Evolutionary conservation across 345 rosid genomes (phyloP), one percentile per base, ranked within the genome.

Genomic region (Eucalyptus coolabah): DNA sequence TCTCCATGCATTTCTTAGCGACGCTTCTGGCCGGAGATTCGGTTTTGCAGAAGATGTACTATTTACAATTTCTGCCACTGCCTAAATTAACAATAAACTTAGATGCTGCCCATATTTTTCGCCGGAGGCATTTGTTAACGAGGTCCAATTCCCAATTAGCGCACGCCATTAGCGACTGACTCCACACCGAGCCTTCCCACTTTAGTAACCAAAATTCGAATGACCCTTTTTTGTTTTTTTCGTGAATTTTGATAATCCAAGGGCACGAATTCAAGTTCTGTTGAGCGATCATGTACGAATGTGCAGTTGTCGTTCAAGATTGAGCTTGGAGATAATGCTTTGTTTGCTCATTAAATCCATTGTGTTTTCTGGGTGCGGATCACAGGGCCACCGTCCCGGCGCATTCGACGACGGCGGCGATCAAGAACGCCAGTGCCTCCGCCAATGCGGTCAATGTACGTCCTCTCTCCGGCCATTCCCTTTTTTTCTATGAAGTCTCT

Each of bases 371-470:
- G 67, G 85, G 51, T 91, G 90, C 13, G 89, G 54, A 56, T 21
- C 93, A 95, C 94, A 95, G 99, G 86, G 91, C 89, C 65, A 90
- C 92, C 89, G 92, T 91, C 89, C 92, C 94, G 37, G 94, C 95
- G 87, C 93, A 96, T 92, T 91, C 93, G 89, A 94, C 83, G 94
- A 87, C 90, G 88, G n/a, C n/a, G n/a, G 83, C 12, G 85, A 91
- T 89, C 86, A 37, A 37, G 59, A 91, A 86, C 23, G 85, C 90
- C 14, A 93, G 94, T 91, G 92, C 92, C 89, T 94, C 97, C 34
- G 89, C 91, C 87, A 82, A 86, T 23, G 86, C 10, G 56, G 86
- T 15, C 40, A 32, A 50, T 44, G 89, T 91, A 87, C 88, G 89
- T 88, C 51, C 82, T n/a, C 86, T 23, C 49, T 54, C 49, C 59